Conservation (phyloP, 2,329 filamentous ascomycete species). For the Acephala macrosclerotiorum region DNA sequence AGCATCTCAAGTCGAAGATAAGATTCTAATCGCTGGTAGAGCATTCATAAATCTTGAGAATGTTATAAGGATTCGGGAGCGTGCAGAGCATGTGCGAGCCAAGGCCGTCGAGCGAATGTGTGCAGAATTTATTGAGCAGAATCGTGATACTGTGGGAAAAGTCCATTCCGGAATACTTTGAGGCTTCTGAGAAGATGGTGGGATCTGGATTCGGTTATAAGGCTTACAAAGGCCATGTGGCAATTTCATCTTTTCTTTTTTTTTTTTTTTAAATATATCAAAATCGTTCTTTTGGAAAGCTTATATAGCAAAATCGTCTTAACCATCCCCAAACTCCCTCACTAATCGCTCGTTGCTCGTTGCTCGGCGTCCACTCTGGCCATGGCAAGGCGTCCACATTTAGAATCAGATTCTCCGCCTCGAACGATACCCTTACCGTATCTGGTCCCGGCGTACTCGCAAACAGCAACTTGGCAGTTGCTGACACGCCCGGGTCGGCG, state of each 20-base stretch:
- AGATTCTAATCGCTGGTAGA: constrained; percentile 29
- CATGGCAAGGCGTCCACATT: constrained; percentile 7
- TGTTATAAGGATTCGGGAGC: constrained; percentile 21
- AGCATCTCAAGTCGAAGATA: constrained; percentile 32
- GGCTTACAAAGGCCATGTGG: too few relatives aligned
- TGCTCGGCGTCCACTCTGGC: background rate
- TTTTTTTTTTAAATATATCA: too few relatives aligned
- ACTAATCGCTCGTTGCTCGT: constrained; percentile 7
- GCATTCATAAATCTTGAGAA: constrained; percentile 36
- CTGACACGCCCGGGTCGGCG: background rate
- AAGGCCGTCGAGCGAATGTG: background rate
- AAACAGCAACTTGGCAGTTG: constrained; percentile 12
- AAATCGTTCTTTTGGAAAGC: too few relatives aligned
- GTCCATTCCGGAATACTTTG: too few relatives aligned
- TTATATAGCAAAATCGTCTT: too few relatives aligned
- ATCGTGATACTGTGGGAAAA: too few relatives aligned
- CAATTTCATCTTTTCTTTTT: too few relatives aligned
- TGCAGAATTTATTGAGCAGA: too few relatives aligned
- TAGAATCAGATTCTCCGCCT: constrained; percentile 4
- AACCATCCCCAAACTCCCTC: constrained; percentile 10
- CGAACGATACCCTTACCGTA: constrained; percentile 8
- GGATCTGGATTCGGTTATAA: too few relatives aligned
- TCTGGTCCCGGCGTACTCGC: constrained; percentile 8
- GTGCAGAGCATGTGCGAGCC: constrained; percentile 25
- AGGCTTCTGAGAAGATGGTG: too few relatives aligned